A percentile compares a stretch with the other conserved stretches of the same genome.
phyloP scores from a whole-genome alignment of 2,329 filamentous ascomycete genomes.

The Aspergillus sp. region DNA sequence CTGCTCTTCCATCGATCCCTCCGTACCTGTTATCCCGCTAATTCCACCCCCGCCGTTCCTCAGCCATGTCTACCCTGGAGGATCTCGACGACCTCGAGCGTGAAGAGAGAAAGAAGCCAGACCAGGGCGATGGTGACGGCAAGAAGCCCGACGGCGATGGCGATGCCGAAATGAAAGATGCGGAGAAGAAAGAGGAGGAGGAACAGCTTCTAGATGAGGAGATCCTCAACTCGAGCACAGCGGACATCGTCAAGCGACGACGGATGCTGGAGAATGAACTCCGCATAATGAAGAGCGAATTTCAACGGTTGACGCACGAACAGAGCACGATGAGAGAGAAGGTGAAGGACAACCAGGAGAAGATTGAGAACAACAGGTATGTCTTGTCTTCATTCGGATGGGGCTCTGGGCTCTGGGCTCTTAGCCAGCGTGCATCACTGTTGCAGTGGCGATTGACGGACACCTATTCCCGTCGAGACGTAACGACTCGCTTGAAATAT shows the following conservation, averaged over 20 bases:
- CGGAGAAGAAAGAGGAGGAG: slow-evolving; percentile 62
- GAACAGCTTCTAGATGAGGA: slow-evolving; percentile 88
- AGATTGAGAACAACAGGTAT: slow-evolving; percentile 98
- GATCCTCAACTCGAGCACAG: slow-evolving; percentile 87
- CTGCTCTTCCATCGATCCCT: slow-evolving; percentile 9
- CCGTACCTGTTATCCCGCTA: not conserved
- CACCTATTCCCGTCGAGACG: not conserved
- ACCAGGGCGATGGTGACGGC: slow-evolving; percentile 55
- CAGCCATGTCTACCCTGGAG: slow-evolving; percentile 79
- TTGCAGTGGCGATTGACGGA: slow-evolving; percentile 2
- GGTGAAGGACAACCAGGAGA: slow-evolving; percentile 98
- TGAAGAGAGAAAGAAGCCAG: slow-evolving; percentile 68
- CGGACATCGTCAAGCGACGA: slow-evolving; percentile 88
- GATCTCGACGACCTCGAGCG: slow-evolving; percentile 87
- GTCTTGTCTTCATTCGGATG: not conserved
- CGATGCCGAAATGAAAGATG: slow-evolving; percentile 91
- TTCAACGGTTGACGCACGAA: slow-evolving; percentile 88
- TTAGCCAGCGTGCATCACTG: not conserved
- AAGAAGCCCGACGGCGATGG: slow-evolving; percentile 60
- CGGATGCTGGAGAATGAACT: slow-evolving; percentile 95
- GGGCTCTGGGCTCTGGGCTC: no score
- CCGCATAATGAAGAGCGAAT: slow-evolving; percentile 98
- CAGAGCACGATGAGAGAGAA: slow-evolving; percentile 96
- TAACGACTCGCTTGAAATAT: not conserved
- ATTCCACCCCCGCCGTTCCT: not conserved